Conservation (phyloP, 176 grass and related monocot species). For the Triticum dicoccoides region DNA sequence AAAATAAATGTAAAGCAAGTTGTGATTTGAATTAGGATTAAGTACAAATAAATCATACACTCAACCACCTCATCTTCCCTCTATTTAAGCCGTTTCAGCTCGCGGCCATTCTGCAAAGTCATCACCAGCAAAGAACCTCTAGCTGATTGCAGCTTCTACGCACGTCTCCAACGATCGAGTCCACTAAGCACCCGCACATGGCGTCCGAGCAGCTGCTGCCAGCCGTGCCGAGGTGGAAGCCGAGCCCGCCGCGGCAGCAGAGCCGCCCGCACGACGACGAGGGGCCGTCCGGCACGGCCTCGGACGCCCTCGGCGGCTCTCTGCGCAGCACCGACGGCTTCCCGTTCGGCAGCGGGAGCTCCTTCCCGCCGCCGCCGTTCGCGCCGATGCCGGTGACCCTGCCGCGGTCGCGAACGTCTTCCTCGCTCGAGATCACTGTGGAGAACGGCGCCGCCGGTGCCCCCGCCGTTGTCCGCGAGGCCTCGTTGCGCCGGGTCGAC, state of each 20-base stretch:
- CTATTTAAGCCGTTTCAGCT: conserved; percentile 24
- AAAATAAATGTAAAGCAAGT: not conserved
- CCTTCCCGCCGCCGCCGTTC: conserved; percentile 18
- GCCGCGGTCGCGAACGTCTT: not conserved
- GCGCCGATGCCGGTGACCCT: not conserved
- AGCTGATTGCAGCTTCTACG: not conserved
- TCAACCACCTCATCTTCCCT: not conserved
- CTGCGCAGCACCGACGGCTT: conserved; percentile 48
- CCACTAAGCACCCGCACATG: conserved; percentile 6
- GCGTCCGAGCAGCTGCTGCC: conserved; percentile 20
- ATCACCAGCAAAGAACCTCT: not conserved
- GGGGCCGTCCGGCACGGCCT: not conserved
- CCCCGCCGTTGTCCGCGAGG: not conserved
- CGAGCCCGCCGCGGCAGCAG: conserved; percentile 32
- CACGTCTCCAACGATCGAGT: not conserved
- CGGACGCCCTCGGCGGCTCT: not conserved
- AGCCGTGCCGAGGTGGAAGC: conserved; percentile 68
- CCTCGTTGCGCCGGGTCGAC: conserved; percentile 36
- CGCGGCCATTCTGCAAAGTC: no score
- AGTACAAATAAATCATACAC: not conserved
- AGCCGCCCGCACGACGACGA: not conserved
- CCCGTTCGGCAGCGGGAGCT: conserved; percentile 48
- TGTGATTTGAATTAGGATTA: not conserved
- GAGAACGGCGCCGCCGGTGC: not conserved
- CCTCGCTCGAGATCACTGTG: conserved; percentile 26